These are phyloP conservation scores for Phytophthora pisi DNA, from an alignment of 352 stramenopile species.

Conservation along the genomic window DNA sequence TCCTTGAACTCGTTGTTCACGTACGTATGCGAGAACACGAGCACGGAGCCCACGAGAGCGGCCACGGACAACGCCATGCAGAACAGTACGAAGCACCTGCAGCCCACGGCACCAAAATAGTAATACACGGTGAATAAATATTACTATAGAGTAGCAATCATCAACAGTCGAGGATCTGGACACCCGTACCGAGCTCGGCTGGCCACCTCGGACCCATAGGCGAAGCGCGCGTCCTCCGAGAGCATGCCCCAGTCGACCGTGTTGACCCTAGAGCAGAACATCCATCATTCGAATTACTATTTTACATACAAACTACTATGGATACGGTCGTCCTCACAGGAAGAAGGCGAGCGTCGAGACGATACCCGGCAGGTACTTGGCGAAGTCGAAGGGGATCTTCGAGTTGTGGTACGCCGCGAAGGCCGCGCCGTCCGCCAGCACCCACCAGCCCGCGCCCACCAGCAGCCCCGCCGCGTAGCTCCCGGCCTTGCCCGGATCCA, in stretches of 20 bases:
- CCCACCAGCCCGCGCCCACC: conserved; percentile 64
- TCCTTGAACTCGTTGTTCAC: conserved; percentile 61
- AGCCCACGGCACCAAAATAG: conserved; percentile 10
- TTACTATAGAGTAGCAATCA: no score
- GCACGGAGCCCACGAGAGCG: conserved; percentile 49
- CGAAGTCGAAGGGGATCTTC: conserved; percentile 64
- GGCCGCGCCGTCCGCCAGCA: conserved; percentile 59
- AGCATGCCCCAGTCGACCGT: conserved; percentile 75
- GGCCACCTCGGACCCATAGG: conserved; percentile 55
- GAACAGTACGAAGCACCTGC: conserved; percentile 58
- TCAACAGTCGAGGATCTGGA: no score
- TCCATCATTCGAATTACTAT: neutral
- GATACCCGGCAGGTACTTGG: conserved; percentile 63
- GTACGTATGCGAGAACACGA: conserved; percentile 69
- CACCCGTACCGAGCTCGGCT: conserved; percentile 43
- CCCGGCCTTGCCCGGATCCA: conserved; percentile 43
- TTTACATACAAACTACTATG: neutral
- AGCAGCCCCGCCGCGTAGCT: conserved; percentile 59
- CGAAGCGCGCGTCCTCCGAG: conserved; percentile 45
- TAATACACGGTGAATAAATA: neutral
- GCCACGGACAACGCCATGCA: conserved; percentile 52
- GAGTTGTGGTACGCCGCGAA: conserved; percentile 49
- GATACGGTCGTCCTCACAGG: conserved; percentile 36
- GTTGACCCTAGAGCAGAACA: conserved; percentile 43
- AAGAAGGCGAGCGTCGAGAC: conserved; percentile 66